These are phyloP conservation scores for Talaromyces stipitatus DNA, from an alignment of 495 filamentous ascomycete species.

Conservation along the genomic window DNA sequence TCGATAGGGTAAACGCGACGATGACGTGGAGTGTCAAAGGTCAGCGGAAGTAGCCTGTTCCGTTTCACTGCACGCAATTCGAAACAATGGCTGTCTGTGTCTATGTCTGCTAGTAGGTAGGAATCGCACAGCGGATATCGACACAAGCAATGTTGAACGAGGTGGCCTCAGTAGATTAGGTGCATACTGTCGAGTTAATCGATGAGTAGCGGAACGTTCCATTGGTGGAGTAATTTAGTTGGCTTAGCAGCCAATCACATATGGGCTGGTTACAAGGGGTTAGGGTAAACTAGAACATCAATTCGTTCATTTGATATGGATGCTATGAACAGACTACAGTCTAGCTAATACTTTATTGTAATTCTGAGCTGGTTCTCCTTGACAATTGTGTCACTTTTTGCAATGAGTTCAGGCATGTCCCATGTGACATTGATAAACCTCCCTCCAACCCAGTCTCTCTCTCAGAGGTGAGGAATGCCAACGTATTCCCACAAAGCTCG, in stretches of 20 bases:
- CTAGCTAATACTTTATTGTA: not conserved
- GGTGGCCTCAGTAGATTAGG: not conserved
- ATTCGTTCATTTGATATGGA: not conserved
- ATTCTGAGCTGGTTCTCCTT: slow-evolving; percentile 27
- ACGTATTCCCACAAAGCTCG: slow-evolving; percentile 27
- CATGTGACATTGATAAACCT: slow-evolving; percentile 28
- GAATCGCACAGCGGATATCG: too few species aligned
- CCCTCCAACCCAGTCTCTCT: slow-evolving; percentile 30
- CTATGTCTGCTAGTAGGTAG: too few species aligned
- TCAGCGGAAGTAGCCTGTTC: too few species aligned
- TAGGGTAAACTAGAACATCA: too few species aligned
- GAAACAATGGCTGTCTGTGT: too few species aligned
- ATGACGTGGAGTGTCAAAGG: not conserved
- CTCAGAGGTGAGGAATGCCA: slow-evolving; percentile 27
- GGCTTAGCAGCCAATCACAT: not conserved
- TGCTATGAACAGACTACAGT: too few species aligned
- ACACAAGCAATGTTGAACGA: not conserved
- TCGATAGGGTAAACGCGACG: not conserved
- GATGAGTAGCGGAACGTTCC: not conserved
- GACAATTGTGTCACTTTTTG: slow-evolving; percentile 32
- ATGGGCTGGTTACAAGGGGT: too few species aligned
- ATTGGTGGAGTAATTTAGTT: not conserved
- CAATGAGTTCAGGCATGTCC: slow-evolving; percentile 40
- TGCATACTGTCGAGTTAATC: not conserved
- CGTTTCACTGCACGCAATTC: too few species aligned